These are phyloP conservation scores for Pisolithus marmoratus DNA, from an alignment of 768 basidiomycete genomes.

Conservation along the genomic window DNA sequence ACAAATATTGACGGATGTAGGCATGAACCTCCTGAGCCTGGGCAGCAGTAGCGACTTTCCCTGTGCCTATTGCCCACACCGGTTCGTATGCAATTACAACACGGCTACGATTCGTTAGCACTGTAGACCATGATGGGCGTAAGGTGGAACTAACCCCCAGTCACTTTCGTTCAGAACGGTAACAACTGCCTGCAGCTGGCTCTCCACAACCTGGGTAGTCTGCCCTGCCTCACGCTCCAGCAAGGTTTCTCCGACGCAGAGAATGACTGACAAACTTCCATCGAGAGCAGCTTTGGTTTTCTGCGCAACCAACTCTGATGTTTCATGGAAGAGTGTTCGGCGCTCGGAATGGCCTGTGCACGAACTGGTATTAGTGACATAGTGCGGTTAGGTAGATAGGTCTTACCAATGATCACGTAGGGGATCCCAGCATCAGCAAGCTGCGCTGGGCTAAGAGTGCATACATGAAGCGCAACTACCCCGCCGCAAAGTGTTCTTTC, in stretches of 20 bases:
- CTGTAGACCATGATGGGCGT: neutral
- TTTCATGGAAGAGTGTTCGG: conserved; percentile 87
- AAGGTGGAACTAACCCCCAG: conserved; percentile 64
- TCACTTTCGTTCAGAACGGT: conserved; percentile 53
- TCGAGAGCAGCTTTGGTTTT: conserved; percentile 85
- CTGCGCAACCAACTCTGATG: conserved; percentile 71
- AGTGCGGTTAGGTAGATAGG: neutral
- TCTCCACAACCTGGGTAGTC: conserved; percentile 76
- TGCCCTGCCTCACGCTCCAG: conserved; percentile 73
- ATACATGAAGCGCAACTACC: neutral
- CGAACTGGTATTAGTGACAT: neutral
- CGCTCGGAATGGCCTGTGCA: conserved; percentile 88
- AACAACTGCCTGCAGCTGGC: conserved; percentile 75
- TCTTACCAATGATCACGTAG: conserved; percentile 84
- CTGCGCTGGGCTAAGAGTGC: conserved; percentile 59
- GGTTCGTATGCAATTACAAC: conserved; percentile 96
- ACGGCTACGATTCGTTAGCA: conserved; percentile 41
- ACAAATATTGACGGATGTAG: conserved; percentile 73
- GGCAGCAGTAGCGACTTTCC: conserved; percentile 86
- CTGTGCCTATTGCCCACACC: conserved; percentile 98
- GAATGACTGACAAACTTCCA: conserved; percentile 76
- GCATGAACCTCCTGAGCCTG: conserved; percentile 93
- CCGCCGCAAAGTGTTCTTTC: conserved; percentile 10
- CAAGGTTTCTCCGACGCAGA: conserved; percentile 95
- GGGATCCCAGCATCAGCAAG: conserved; percentile 82